Base-by-base conservation (phyloP, 2,329 filamentous ascomycete genomes). In the Pestalotiopsis sp. region DNA sequence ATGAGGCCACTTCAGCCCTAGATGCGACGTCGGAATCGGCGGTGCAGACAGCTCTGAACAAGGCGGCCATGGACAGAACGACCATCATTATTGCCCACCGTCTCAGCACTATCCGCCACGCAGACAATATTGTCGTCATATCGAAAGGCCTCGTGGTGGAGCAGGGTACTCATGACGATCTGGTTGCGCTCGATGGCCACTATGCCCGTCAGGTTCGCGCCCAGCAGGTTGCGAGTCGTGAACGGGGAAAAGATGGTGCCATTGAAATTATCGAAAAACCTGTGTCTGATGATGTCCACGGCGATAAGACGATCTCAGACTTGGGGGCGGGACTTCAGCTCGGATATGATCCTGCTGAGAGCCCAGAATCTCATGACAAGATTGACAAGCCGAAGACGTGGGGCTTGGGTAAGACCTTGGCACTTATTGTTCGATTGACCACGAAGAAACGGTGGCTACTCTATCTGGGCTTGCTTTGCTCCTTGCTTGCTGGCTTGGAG, bases 21-120 rank as follows among this genome's bases (percentile, higher is more conserved):
- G 93, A 93, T 76, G 90, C 87, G 0, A 90, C 92, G 79, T 88
- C 85, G 3, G 92, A 95, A 80, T 89, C 92, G 74, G 88, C 93
- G 1, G 92, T 95, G 23, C 92, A 95, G 80, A 89, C 87, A 0
- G 93, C 92, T 0, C 84, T 95, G 20, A 91, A 97, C 78, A 89
- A 89, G 68, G 94, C 93, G 2, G 90, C 93, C n/a, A 90, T 92
- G 82, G 93, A 90, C 49, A 87, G 93, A 62, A 97, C 94, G 7
- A 98, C 95, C 0, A 95, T 98, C 70, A 94, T 94, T 0, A 94
- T 98, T 1, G 95, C 95, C 2, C 95, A 98, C 80, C 86, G 95
- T 31, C 82, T 98, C 6, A 93, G 90, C 74, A 97, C 95, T 0
- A 97, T 98, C 68, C 93, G 97, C 76, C 94, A 95, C 78, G 95